These are phyloP conservation scores for Wickerhamomyces xylosicus DNA, from an alignment of 805 yeast species.

Conservation along the genomic window DNA sequence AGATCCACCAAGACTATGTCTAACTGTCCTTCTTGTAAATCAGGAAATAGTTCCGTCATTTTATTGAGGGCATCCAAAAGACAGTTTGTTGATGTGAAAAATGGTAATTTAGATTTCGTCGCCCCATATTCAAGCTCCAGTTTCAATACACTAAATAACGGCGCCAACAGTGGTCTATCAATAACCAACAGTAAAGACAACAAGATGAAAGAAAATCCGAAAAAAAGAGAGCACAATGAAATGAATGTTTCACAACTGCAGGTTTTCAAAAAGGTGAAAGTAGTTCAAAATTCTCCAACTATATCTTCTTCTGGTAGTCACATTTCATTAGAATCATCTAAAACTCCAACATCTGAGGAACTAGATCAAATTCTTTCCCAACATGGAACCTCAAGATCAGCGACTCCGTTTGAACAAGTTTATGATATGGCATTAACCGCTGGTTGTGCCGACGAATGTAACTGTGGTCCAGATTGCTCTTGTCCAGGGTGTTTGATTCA, in stretches of 20 bases:
- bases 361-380: neutral
- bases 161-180: neutral
- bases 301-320: neutral
- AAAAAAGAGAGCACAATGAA: neutral
- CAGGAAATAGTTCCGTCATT: conserved; percentile 13
- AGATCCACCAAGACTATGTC: neutral
- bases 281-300: conserved; percentile 2
- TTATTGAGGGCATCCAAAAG: conserved; percentile 17
- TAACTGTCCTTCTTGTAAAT: conserved; percentile 5
- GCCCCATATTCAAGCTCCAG: conserved; percentile 16
- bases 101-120: conserved; percentile 17
- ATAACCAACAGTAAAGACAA: neutral
- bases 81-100: conserved; percentile 17
- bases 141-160: neutral
- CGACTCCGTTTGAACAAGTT: conserved; percentile 2
- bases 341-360: neutral
- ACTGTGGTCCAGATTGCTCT: conserved; percentile 17
- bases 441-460: conserved; percentile 18
- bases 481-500: conserved; percentile 20
- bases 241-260: conserved; percentile 2
- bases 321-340: neutral
- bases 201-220: no score
- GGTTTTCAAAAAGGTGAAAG: conserved; percentile 10
- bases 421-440: conserved; percentile 13
- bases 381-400: conserved; percentile 1